A percentile compares a stretch with the other conserved stretches of the same genome.
Evolutionary conservation across 1,284 basidiomycete genomes (phyloP).

Genomic region (Tausonia pullulans): DNA sequence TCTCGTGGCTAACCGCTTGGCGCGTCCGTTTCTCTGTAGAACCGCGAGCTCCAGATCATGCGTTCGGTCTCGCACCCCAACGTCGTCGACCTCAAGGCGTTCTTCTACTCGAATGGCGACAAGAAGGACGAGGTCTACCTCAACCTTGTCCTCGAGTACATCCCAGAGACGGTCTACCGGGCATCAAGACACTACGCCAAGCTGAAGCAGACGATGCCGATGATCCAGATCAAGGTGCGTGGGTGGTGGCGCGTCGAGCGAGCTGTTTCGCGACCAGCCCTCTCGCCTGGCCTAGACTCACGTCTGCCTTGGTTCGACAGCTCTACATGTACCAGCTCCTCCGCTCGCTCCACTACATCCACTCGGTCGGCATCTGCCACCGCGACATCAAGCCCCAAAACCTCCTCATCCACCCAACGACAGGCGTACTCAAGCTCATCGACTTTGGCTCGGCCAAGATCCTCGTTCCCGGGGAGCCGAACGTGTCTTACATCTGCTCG

Average conservation of each 20-base stretch:
- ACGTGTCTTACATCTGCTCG: conserved; percentile 99
- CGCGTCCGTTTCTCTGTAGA: conserved; percentile 44
- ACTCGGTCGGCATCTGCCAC: conserved; percentile 91
- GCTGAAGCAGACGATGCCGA: conserved; percentile 99
- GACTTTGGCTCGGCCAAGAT: conserved; percentile 99
- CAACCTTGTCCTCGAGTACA: conserved; percentile 97
- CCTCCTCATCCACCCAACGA: conserved; percentile 87
- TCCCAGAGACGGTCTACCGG: conserved; percentile 98
- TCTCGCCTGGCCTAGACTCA: not conserved
- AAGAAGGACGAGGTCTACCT: conserved; percentile 99
- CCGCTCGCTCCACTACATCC: conserved; percentile 93
- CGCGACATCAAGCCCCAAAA: conserved; percentile 99
- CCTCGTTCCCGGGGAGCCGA: conserved; percentile 91
- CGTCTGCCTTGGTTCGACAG: not conserved
- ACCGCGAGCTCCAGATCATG: conserved; percentile 99
- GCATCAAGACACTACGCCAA: conserved; percentile 98
- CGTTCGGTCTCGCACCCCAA: conserved; percentile 94
- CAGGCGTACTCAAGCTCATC: conserved; percentile 93
- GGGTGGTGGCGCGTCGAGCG: conserved; percentile 7
- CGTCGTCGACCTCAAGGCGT: conserved; percentile 92
- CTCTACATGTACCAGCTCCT: conserved; percentile 62
- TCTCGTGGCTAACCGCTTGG: not conserved
- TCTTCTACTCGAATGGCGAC: conserved; percentile 99
- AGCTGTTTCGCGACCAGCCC: not conserved
- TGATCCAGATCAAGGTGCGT: conserved; percentile 88